Conservation (phyloP, 2,329 filamentous ascomycete genomes). For the Fusarium nygamai region DNA sequence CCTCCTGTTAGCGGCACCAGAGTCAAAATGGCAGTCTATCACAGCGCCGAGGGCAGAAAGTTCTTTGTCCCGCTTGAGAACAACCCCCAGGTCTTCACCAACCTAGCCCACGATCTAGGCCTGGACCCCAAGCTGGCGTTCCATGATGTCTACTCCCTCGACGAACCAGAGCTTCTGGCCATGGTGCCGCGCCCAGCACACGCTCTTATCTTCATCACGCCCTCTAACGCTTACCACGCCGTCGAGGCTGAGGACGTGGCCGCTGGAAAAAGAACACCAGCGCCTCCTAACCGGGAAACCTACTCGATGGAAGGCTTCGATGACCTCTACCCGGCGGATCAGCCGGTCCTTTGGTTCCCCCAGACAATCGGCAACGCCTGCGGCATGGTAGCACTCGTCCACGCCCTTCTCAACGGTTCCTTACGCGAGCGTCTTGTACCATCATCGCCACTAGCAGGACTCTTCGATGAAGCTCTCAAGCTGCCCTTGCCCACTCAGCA, state of each 20-base stretch:
- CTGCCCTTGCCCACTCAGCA: background rate
- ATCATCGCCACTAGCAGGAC: background rate
- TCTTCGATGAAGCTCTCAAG: background rate
- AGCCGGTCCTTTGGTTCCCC: background rate
- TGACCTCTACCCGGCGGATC: background rate
- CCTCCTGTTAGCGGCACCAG: rapidly evolving
- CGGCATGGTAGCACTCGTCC: background rate
- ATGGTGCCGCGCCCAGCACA: background rate
- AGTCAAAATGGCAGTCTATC: background rate
- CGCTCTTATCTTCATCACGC: background rate
- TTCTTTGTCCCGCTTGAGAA: background rate
- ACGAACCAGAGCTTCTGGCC: background rate
- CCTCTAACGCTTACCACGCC: background rate
- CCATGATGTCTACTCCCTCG: background rate
- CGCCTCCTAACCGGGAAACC: background rate
- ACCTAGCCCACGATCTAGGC: background rate
- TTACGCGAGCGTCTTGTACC: background rate
- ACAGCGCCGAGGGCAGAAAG: background rate
- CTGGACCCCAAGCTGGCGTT: rapidly evolving
- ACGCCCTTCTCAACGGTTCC: background rate
- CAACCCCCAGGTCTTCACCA: background rate
- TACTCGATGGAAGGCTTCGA: background rate
- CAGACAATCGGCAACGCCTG: background rate
- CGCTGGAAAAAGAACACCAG: background rate
- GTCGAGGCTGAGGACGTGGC: background rate